Conservation (phyloP, 345 rosid genomes). For the Odontarrhena argentea region DNA sequence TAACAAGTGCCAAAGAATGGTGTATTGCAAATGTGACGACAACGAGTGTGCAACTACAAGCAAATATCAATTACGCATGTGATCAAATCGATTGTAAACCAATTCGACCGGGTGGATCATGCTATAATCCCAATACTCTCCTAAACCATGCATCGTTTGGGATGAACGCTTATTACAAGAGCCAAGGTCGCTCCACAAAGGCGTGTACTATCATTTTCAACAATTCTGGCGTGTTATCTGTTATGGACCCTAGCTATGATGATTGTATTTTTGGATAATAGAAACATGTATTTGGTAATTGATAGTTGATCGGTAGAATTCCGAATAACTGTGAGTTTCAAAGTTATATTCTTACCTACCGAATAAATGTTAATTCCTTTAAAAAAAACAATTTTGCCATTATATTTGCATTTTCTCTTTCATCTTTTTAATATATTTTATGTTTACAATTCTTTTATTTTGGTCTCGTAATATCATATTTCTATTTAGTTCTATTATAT, state of each 20-base stretch:
- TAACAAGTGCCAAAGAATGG: conserved; percentile 15
- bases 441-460: too few species aligned
- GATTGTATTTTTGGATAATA: too few species aligned
- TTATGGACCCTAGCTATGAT: conserved; percentile 24
- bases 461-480: too few species aligned
- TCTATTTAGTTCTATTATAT: too few species aligned
- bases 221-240: background rate
- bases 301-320: background rate
- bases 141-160: conserved; percentile 20
- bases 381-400: too few species aligned
- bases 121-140: conserved; percentile 17
- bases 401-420: too few species aligned
- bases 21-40: background rate
- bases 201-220: conserved; percentile 8
- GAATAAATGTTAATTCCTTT: too few species aligned
- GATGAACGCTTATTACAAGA: conserved; percentile 31
- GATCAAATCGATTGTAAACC: conserved; percentile 16
- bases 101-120: conserved; percentile 17
- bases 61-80: conserved; percentile 9
- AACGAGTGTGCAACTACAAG: background rate
- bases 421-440: too few species aligned
- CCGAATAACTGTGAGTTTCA: background rate
- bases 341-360: too few species aligned
- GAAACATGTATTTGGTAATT: background rate
- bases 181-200: background rate